These are phyloP conservation scores for Achlya hypogyna DNA, from an alignment of 352 stramenopile species.

Conservation along the genomic window DNA sequence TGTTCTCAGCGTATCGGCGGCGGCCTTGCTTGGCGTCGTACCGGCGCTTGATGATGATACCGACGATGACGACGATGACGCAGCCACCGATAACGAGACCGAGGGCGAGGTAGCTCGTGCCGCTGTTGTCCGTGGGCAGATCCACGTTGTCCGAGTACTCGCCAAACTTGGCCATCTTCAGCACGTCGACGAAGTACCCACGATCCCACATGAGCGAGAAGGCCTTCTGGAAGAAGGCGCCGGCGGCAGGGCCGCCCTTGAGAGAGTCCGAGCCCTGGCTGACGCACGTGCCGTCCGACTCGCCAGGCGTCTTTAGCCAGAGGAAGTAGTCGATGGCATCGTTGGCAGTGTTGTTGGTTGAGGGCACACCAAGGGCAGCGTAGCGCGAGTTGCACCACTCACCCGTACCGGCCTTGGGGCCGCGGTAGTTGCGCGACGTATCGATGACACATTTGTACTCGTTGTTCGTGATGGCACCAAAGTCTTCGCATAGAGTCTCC, in stretches of 20 bases:
- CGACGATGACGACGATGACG: not conserved
- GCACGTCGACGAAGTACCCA: conserved; percentile 48
- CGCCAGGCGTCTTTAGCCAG: conserved; percentile 52
- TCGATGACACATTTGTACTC: conserved; percentile 49
- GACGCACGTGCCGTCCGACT: conserved; percentile 53
- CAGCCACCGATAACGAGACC: not conserved
- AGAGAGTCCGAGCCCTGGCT: conserved; percentile 31
- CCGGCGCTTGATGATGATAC: conserved; percentile 9
- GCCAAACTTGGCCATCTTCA: not conserved
- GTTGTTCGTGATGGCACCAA: conserved; percentile 25
- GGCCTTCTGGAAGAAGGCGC: conserved; percentile 43
- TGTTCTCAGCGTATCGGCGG: not conserved
- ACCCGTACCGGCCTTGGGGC: conserved; percentile 21
- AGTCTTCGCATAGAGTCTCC: conserved; percentile 39
- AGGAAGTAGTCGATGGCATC: conserved; percentile 55
- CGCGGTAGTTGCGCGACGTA: conserved; percentile 51
- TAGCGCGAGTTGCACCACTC: conserved; percentile 64
- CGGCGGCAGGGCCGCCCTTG: conserved; percentile 32
- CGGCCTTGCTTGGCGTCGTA: conserved; percentile 17
- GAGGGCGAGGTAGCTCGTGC: conserved; percentile 7
- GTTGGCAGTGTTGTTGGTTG: conserved; percentile 35
- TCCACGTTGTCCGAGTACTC: conserved; percentile 5
- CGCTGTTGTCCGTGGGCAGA: not conserved
- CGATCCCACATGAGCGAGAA: conserved; percentile 56
- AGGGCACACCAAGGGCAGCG: conserved; percentile 44